phyloP scores from a whole-genome alignment of 1,284 basidiomycete species.

The Boletus sp. region DNA sequence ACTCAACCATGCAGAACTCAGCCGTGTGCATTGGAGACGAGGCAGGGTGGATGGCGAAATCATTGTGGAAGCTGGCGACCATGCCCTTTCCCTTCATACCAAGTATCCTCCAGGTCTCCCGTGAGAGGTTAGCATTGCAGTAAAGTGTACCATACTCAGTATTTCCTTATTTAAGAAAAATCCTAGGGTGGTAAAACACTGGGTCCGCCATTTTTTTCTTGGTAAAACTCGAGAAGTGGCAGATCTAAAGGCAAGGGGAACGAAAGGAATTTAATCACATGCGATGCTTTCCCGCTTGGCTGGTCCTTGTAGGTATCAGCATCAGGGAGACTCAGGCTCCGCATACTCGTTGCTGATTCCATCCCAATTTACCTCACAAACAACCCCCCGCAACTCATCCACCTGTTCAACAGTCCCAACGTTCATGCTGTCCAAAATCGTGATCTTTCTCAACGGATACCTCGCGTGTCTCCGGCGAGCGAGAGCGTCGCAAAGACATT shows the following conservation, averaged over 20 bases:
- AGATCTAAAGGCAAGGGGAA: too few relatives aligned
- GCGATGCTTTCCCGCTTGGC: too few relatives aligned
- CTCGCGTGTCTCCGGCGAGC: constrained; percentile 1
- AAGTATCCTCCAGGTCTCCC: neutral
- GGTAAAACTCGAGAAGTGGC: too few relatives aligned
- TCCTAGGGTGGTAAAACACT: too few relatives aligned
- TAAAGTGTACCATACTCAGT: neutral
- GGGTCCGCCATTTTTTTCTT: too few relatives aligned
- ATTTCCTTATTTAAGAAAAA: too few relatives aligned
- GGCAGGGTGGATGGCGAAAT: constrained; percentile 12
- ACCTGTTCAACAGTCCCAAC: neutral
- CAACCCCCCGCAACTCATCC: neutral
- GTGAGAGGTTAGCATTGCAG: too few relatives aligned
- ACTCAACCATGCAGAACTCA: constrained; percentile 21
- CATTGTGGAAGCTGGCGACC: constrained; percentile 8
- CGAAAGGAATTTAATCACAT: too few relatives aligned
- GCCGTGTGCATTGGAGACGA: constrained; percentile 16
- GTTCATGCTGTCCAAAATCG: neutral
- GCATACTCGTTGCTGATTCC: neutral
- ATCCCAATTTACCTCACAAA: neutral
- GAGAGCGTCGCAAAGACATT: neutral
- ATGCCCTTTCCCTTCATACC: neutral
- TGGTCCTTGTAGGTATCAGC: too few relatives aligned
- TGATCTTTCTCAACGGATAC: neutral
- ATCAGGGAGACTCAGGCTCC: constrained; percentile 1